Evolutionary conservation across 345 rosid species (phyloP), one percentile per base, ranked within the genome.

Genomic region (Isatis tinctoria): DNA sequence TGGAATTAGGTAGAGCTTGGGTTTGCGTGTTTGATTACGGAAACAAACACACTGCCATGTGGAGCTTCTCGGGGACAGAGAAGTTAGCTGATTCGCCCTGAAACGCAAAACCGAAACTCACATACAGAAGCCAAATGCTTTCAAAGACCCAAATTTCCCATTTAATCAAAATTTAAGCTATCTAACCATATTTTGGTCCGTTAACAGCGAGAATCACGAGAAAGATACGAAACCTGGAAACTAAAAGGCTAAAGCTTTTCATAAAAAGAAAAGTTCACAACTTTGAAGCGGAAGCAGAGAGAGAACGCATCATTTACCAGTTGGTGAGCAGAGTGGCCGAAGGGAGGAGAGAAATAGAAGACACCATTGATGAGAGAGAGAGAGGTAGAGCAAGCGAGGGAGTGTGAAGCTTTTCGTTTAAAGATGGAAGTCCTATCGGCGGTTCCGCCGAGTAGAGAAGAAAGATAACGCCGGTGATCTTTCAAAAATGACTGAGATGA

Each of bases 1-100:
- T 14, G 83, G 85, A 53, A 72, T 60, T 74, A 71, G 49, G 82
- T 79, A 84, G 65, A 76, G 63, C 66, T 80, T 78, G 65, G 75
- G 65, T 10, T 62, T 70, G 26, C 79, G 76, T 70, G 28, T 69
- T 56, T 75, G 83, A 62, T 39, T 74, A 58, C 47, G 81, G 41
- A 76, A 51, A 78, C 62, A 72, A 60, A 70, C 30, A 56, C 82
- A 75, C 40, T 72, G 53, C 73, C 67, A 69, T 17, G 36, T 49
- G n/a, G 76, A 27, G 28, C 75, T 71, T 61, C 73, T 79, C 37
- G 54, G 16, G 28, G 81, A 64, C 60, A 49, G 60, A 67, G 67
- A 69, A 37, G 73, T 44, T 40, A 65, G 52, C 17, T 33, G 82
- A 56, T 30, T 60, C 47, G 33, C 75, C 81, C 90, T 87, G 83